Percentiles rank a stretch among this genome's conserved stretches.
phyloP scores from a whole-genome alignment of 179 eudicot genomes.

The Spergularia azorica region DNA sequence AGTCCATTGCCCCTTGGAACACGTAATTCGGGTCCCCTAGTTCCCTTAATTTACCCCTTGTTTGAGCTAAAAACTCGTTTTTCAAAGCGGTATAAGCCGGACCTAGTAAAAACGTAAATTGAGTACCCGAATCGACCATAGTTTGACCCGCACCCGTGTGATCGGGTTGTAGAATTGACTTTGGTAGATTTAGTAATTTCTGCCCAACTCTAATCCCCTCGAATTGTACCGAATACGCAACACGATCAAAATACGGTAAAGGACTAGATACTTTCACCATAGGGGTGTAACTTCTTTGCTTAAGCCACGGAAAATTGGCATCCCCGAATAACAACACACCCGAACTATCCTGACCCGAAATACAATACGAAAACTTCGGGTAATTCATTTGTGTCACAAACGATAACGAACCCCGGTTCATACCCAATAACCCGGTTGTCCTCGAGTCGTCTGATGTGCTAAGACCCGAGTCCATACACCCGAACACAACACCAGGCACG shows the following conservation, averaged over 20 bases:
- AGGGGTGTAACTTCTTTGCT: slow-evolving; percentile 66
- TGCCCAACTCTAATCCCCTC: slow-evolving; percentile 71
- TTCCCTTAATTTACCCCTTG: slow-evolving; percentile 40
- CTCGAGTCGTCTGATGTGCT: slow-evolving; percentile 57
- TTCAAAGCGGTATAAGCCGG: slow-evolving; percentile 60
- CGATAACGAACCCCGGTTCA: slow-evolving; percentile 84
- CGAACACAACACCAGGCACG: slow-evolving; percentile 51
- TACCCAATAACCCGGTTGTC: slow-evolving; percentile 77
- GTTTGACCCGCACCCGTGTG: slow-evolving; percentile 98
- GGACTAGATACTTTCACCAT: slow-evolving; percentile 60
- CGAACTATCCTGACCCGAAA: slow-evolving; percentile 68
- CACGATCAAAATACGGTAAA: slow-evolving; percentile 69
- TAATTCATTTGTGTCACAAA: slow-evolving; percentile 72
- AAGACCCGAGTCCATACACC: slow-evolving; percentile 73
- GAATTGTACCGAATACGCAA: slow-evolving; percentile 72
- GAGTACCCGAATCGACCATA: slow-evolving; percentile 95
- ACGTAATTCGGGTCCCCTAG: slow-evolving; percentile 62
- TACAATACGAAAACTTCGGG: slow-evolving; percentile 81
- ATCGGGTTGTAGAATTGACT: slow-evolving; percentile 65
- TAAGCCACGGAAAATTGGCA: slow-evolving; percentile 53
- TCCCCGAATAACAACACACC: slow-evolving; percentile 77
- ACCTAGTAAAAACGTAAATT: slow-evolving; percentile 77
- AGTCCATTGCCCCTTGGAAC: slow-evolving; percentile 84
- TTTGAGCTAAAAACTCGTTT: slow-evolving; percentile 61
- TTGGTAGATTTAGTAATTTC: slow-evolving; percentile 49